Evolutionary conservation across 2,329 filamentous ascomycete species (phyloP), one percentile per base, ranked within the genome.

Genomic region (Colletotrichum gigasporum): DNA sequence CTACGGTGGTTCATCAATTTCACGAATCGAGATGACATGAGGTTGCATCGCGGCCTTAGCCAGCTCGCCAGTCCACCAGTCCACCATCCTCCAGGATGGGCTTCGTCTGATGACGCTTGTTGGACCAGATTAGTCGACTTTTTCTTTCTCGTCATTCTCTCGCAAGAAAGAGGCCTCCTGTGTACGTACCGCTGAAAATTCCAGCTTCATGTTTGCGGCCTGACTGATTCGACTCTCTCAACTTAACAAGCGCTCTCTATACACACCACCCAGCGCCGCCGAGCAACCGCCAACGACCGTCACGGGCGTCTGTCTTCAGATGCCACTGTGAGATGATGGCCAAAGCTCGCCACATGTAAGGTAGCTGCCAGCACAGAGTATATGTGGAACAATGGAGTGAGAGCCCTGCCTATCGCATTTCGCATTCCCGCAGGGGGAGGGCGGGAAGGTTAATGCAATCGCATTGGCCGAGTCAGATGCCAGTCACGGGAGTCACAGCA

Each of bases 371-470:
- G 30, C 20, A 12, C 18, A 54, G 35, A 54, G 35, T 54, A 42
- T 34, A 26, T 22, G 20, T 20, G 16, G 37, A n/a, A 16, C 11
- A 39, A 28, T 35, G 20, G 50, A 8, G 20, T 22, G 50, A 18
- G n/a, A 18, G n/a, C 9, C 20, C 35, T 52, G 16, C 51, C 51
- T 54, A 54, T 42, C 37, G 37, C 51, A 54, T 54, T 39, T 14
- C 39, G 30, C 4, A 10, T 39, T 42, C 24, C 16, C 16, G 24
- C 30, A 51, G 42, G 51, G 37, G 24, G 35, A 30, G 26, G 51
- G 51, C 51, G 51, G 51, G 11, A 42, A 54, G 26, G 18, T 42
- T 54, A 28, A 41, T 42, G 37, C 51, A 54, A 32, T 41, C 51
- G 26, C 37, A 54, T 14, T 42, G 37, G 51, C 26, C 24, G 51